These are phyloP conservation scores for Tuber magnatum DNA, from an alignment of 495 filamentous ascomycete species.

Conservation along the genomic window DNA sequence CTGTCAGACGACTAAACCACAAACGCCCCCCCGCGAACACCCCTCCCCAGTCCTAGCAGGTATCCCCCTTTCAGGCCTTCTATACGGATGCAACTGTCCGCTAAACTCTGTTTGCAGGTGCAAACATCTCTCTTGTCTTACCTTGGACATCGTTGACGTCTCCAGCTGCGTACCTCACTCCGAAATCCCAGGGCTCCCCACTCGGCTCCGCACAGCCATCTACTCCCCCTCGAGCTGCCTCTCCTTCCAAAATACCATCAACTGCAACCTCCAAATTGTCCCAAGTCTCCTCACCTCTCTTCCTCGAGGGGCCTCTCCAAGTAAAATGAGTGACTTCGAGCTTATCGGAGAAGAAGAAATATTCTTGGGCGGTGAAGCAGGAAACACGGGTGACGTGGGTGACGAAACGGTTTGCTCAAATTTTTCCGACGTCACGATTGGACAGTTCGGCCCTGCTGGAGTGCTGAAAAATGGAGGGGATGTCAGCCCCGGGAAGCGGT, in stretches of 20 bases:
- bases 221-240: constrained; percentile 11
- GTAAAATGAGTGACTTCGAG: constrained; percentile 34
- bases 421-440: constrained; percentile 33
- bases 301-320: constrained; percentile 24
- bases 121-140: neutral
- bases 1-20: neutral
- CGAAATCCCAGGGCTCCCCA: constrained; percentile 19
- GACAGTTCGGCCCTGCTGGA: constrained; percentile 19
- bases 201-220: constrained; percentile 4
- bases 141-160: neutral
- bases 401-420: constrained; percentile 39
- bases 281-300: constrained; percentile 24
- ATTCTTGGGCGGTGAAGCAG: constrained; percentile 8
- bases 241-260: constrained; percentile 15
- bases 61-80: neutral
- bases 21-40: neutral
- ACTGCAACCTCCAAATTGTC: constrained; percentile 23
- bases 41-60: neutral
- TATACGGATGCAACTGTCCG: constrained; percentile 3
- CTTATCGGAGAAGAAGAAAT: constrained; percentile 27
- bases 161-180: neutral
- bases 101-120: constrained; percentile 1
- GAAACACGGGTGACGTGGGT: constrained; percentile 7
- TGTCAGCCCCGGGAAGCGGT: constrained; percentile 16
- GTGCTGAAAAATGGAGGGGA: constrained; percentile 14